Evolutionary conservation across 83 land plant species (phyloP).

Genomic region (Diphasiastrum complanatum): DNA sequence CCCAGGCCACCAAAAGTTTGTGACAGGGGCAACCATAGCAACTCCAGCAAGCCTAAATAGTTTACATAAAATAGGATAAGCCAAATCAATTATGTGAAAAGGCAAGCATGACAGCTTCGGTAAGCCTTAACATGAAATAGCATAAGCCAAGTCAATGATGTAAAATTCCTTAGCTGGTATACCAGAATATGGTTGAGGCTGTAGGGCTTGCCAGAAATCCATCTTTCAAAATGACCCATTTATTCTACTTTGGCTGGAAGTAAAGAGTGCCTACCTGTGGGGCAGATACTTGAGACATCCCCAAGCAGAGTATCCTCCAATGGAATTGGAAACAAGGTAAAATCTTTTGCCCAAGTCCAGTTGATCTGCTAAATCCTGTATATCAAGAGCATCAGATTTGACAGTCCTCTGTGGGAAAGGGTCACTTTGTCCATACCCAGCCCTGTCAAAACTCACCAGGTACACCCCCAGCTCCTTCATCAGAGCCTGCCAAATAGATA

Average conservation of each 20-base stretch:
- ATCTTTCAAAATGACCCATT: too few relatives aligned
- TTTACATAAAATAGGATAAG: too few relatives aligned
- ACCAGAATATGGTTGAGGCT: too few relatives aligned
- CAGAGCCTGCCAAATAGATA: not conserved
- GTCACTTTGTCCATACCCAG: constrained; percentile 15
- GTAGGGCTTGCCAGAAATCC: not conserved
- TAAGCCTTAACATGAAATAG: too few relatives aligned
- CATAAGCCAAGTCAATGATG: not conserved
- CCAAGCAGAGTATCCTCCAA: constrained; percentile 46
- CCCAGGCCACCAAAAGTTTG: constrained; percentile 40
- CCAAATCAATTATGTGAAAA: too few relatives aligned
- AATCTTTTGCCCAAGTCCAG: constrained; percentile 51
- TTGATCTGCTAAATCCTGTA: constrained; percentile 50
- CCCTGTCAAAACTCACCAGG: constrained; percentile 10
- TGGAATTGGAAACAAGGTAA: constrained; percentile 48
- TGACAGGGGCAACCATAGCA: constrained; percentile 29
- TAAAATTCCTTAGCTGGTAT: not conserved
- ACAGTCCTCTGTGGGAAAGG: constrained; percentile 4
- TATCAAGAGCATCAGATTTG: constrained; percentile 4
- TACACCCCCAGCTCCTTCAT: constrained; percentile 4
- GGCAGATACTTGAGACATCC: constrained; percentile 65
- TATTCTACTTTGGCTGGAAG: too few relatives aligned
- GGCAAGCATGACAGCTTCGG: too few relatives aligned
- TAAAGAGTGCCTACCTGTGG: constrained; percentile 22
- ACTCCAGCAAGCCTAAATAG: constrained; percentile 31